phyloP scores from a whole-genome alignment of 2,329 filamentous ascomycete species.

The Mycosphaerella sp. region DNA sequence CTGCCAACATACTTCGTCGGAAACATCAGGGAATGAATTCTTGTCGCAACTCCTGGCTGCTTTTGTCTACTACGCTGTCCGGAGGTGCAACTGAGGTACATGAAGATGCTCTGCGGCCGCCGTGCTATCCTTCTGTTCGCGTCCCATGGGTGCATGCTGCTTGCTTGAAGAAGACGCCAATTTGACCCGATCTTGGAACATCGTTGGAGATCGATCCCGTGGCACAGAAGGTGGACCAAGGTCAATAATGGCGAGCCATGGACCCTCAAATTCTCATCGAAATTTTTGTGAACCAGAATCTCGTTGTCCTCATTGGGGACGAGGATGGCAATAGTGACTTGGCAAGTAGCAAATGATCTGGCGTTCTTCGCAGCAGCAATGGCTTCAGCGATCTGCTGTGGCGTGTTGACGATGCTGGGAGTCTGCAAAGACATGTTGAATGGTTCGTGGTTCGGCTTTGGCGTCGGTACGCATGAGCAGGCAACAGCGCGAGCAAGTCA shows the following conservation, averaged over 20 bases:
- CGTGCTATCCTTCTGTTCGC: too few species aligned
- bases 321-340: background rate
- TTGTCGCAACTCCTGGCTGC: too few species aligned
- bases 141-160: too few species aligned
- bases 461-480: background rate
- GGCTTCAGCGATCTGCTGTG: constrained; percentile 4
- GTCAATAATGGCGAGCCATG: background rate
- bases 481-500: background rate
- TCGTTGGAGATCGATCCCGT: background rate
- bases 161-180: too few species aligned
- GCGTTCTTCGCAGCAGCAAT: background rate
- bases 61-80: too few species aligned
- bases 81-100: too few species aligned
- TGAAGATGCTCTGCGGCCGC: too few species aligned
- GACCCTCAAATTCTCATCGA: background rate
- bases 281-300: background rate
- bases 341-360: background rate
- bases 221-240: background rate
- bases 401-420: background rate
- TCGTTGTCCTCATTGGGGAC: constrained; percentile 6
- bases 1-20: too few species aligned
- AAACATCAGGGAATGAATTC: too few species aligned
- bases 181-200: too few species aligned
- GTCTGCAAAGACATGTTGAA: background rate
- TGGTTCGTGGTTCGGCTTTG: background rate